phyloP scores from a whole-genome alignment of 441 rosid species.

The Lepidium campestre region DNA sequence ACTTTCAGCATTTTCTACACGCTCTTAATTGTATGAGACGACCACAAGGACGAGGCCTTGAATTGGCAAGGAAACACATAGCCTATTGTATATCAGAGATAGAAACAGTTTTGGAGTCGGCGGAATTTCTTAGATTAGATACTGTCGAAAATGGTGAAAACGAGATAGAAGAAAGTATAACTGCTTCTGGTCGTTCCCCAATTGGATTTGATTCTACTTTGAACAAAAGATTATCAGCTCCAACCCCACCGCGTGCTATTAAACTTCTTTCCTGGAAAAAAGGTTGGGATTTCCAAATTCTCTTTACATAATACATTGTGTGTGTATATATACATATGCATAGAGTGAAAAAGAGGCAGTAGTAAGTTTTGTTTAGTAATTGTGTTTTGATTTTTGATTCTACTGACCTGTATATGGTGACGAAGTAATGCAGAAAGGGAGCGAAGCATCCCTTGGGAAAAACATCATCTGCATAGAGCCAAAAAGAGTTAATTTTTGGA shows the following conservation, averaged over 20 bases:
- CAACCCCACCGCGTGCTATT: slow-evolving; percentile 93
- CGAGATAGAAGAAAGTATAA: slow-evolving; percentile 58
- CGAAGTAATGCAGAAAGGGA: too few relatives aligned
- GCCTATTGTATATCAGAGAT: slow-evolving; percentile 75
- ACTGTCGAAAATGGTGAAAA: slow-evolving; percentile 33
- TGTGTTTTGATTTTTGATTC: slow-evolving; percentile 20
- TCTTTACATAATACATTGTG: background rate
- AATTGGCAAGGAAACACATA: slow-evolving; percentile 88
- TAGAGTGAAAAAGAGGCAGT: background rate
- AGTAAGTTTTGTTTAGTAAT: slow-evolving; percentile 23
- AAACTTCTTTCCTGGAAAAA: slow-evolving; percentile 79
- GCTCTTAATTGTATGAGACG: slow-evolving; percentile 76
- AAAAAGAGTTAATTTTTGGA: background rate
- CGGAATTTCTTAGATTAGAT: slow-evolving; percentile 41
- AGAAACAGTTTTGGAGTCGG: slow-evolving; percentile 48
- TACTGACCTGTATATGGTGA: too few relatives aligned
- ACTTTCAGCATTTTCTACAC: slow-evolving; percentile 87
- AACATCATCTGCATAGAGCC: slow-evolving; percentile 42
- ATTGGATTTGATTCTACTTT: slow-evolving; percentile 89
- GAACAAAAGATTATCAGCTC: slow-evolving; percentile 85
- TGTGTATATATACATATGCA: background rate
- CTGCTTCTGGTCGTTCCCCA: slow-evolving; percentile 77
- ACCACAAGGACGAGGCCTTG: slow-evolving; percentile 95
- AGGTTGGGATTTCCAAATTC: slow-evolving; percentile 40
- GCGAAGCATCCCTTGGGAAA: slow-evolving; percentile 82